Evolutionary conservation across 2,329 filamentous ascomycete genomes (phyloP).

Genomic region (Lojkania enalia): DNA sequence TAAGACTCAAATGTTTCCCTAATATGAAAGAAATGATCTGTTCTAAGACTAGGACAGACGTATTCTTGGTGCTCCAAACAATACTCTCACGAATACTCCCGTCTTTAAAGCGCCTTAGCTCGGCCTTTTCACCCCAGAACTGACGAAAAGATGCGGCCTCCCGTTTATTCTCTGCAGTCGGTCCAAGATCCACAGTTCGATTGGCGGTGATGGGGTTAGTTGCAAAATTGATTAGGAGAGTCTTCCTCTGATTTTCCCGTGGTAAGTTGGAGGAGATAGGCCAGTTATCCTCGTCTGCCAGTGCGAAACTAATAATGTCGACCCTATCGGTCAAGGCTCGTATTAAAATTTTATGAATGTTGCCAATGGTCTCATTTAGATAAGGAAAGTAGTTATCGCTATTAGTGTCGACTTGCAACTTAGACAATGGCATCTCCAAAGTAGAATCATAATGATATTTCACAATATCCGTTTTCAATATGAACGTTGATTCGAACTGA

Average conservation of each 20-base stretch:
- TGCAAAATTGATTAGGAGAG: constrained; percentile 67
- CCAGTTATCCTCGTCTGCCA: constrained; percentile 42
- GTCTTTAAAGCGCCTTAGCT: constrained; percentile 91
- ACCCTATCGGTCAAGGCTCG: constrained; percentile 77
- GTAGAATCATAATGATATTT: constrained; percentile 60
- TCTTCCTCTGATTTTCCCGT: constrained; percentile 32
- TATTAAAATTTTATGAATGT: constrained; percentile 66
- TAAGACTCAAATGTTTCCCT: constrained; percentile 66
- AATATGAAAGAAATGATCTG: constrained; percentile 79
- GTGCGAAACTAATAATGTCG: constrained; percentile 58
- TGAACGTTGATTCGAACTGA: constrained; percentile 85
- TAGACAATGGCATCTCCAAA: constrained; percentile 45
- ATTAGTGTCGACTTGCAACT: constrained; percentile 29
- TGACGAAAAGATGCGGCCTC: constrained; percentile 79
- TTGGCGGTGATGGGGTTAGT: constrained; percentile 73
- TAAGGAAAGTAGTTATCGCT: constrained; percentile 31
- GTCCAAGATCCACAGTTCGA: constrained; percentile 84
- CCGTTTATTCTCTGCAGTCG: constrained; percentile 80
- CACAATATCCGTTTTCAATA: constrained; percentile 59
- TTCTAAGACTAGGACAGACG: constrained; percentile 68
- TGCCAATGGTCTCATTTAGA: constrained; percentile 51
- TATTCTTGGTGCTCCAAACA: constrained; percentile 71
- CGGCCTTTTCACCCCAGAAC: constrained; percentile 94
- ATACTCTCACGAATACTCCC: constrained; percentile 91
- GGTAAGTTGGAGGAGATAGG: constrained; percentile 32